Conservation (phyloP, 2,329 filamentous ascomycete genomes). For the Aspergillus eucalypticola region DNA sequence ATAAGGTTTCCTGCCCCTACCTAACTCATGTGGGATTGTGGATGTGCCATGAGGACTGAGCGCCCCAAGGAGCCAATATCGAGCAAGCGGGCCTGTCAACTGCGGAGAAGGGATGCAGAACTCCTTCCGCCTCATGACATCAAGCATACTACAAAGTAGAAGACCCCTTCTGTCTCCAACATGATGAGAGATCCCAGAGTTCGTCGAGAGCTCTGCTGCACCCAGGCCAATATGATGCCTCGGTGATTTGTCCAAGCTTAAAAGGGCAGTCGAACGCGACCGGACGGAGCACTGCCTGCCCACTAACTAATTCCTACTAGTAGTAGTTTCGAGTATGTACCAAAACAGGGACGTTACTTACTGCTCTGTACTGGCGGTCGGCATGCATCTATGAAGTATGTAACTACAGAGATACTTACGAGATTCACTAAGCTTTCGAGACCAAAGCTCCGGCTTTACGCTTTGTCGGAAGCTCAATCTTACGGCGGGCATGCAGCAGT, state of each 20-base stretch:
- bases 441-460: neutral
- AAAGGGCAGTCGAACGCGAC: constrained; percentile 13
- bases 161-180: neutral
- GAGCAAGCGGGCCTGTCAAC: constrained; percentile 25
- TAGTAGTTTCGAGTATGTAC: no score
- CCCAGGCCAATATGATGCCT: constrained; percentile 3
- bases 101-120: constrained; percentile 26
- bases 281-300: constrained; percentile 11
- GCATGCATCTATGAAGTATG: no score
- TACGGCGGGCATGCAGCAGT: neutral
- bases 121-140: constrained; percentile 19
- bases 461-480: neutral
- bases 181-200: neutral
- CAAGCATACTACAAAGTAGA: constrained; percentile 4
- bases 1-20: constrained; percentile 27
- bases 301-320: no score
- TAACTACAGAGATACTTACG: neutral
- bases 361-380: no score
- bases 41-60: constrained; percentile 29
- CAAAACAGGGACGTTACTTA: constrained; percentile 4
- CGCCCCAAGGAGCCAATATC: constrained; percentile 22
- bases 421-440: neutral
- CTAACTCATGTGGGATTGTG: constrained; percentile 27
- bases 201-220: neutral
- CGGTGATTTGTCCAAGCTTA: neutral